phyloP scores from a whole-genome alignment of 768 basidiomycete genomes.

The Hericium erinaceus region DNA sequence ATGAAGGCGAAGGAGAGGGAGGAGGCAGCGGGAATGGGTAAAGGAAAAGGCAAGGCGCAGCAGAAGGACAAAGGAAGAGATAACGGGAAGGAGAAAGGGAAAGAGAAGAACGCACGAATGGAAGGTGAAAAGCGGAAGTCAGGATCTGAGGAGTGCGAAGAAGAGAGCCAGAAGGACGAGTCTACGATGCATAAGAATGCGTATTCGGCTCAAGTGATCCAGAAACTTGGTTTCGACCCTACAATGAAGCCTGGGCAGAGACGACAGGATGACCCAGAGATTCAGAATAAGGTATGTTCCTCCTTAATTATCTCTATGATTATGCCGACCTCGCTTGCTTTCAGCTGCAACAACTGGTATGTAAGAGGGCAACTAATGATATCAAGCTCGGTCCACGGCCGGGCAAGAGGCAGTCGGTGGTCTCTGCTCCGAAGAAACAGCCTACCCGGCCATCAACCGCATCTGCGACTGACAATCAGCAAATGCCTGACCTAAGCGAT shows the following conservation, averaged over 20 bases:
- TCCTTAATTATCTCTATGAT: background rate
- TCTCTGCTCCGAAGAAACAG: constrained; percentile 27
- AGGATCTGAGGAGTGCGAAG: background rate
- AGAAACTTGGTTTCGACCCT: constrained; percentile 75
- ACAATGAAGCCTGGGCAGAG: constrained; percentile 43
- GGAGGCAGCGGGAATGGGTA: constrained; percentile 1
- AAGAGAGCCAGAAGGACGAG: background rate
- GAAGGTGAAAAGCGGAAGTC: background rate
- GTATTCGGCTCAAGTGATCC: constrained; percentile 61
- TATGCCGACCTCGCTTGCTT: background rate
- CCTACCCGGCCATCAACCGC: background rate
- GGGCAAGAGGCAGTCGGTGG: constrained; percentile 57
- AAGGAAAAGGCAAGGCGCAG: constrained; percentile 11
- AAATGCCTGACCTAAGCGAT: constrained; percentile 19
- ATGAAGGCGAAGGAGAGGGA: constrained; percentile 15
- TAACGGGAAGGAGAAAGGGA: constrained; percentile 9
- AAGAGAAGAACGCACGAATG: constrained; percentile 13
- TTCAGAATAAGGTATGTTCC: constrained; percentile 49
- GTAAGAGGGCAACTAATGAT: constrained; percentile 38
- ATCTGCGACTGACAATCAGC: constrained; percentile 1
- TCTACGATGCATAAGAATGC: constrained; percentile 20
- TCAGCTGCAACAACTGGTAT: constrained; percentile 50
- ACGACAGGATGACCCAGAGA: constrained; percentile 25
- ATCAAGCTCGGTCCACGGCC: constrained; percentile 55
- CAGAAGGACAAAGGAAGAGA: constrained; percentile 7